Evolutionary conservation across 495 filamentous ascomycete species (phyloP), one percentile per base, ranked within the genome.

Genomic region (Hypoxylon intermedium): DNA sequence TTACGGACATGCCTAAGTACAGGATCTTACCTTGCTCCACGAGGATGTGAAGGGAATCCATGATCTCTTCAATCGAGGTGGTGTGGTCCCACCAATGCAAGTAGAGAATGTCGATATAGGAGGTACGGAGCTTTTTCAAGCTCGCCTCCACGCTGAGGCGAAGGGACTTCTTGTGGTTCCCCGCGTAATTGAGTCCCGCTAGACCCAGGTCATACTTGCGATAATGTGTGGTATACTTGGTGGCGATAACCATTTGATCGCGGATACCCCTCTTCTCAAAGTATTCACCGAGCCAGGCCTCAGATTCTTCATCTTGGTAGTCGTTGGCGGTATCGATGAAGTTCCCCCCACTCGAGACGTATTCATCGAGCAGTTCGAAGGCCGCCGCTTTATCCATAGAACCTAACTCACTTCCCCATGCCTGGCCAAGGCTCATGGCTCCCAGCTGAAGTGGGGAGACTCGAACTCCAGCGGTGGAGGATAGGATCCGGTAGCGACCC

Each of bases 241-340:
- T 60, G 3, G 54, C 57, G 16, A 63, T 61, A 43, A 88, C 82
- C 52, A 88, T 82, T 58, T 85, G 69, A 49, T 86, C 81, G 1
- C 82, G 77, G 19, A 75, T 76, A 6, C 71, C 67, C 9, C 77
- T 70, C 28, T 66, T 57, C 31, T 78, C 61, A 72, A 89, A 77
- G 84, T 84, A 88, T 56, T 88, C 87, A 20, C 88, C 88, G 16
- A 91, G 62, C 82, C 83, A 86, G 9, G 53, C 53, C 62, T 90
- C 88, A 6, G 84, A 87, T 52, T 89, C 65, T 42, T 79, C 86
- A 28, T 72, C 62, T 58, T 90, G 85, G 74, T 91, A 91, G 68
- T 73, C 78, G 62, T 83, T 87, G 28, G 85, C 79, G 3, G 85
- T 89, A 60, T 90, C 87, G 65, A 90, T 87, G 74, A 89, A 88